A percentile compares a stretch with the other conserved stretches of the same genome.
phyloP scores from a whole-genome alignment of 345 rosid genomes.

The Salix purpurea region DNA sequence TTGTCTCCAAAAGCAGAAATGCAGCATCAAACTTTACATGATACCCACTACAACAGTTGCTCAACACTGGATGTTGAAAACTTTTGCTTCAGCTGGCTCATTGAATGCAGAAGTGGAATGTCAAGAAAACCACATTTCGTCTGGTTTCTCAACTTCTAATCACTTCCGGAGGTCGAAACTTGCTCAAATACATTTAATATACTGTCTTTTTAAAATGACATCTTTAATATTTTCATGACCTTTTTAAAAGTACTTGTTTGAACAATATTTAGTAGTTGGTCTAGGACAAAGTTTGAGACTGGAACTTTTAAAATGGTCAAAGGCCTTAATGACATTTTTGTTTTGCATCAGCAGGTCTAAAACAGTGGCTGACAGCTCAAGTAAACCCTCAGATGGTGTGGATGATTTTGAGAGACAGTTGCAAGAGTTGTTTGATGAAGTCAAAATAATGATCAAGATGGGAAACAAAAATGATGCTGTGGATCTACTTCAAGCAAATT shows the following conservation, averaged over 20 bases:
- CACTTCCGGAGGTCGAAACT: constrained; percentile 40
- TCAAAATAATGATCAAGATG: constrained; percentile 49
- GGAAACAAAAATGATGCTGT: constrained; percentile 61
- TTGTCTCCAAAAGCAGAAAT: constrained; percentile 27
- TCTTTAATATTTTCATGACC: background rate
- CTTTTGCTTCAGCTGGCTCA: constrained; percentile 32
- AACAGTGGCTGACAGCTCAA: constrained; percentile 22
- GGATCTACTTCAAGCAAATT: constrained; percentile 78
- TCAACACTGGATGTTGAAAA: constrained; percentile 23
- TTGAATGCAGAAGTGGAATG: constrained; percentile 22
- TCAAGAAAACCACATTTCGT: constrained; percentile 23
- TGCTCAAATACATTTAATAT: background rate
- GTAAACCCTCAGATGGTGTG: constrained; percentile 32
- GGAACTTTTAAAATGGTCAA: constrained; percentile 6
- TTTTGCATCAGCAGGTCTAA: constrained; percentile 39
- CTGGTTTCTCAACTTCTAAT: constrained; percentile 30
- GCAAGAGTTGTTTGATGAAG: constrained; percentile 66
- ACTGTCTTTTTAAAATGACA: background rate
- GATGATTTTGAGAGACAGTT: constrained; percentile 57
- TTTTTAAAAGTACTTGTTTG: background rate
- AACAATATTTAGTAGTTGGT: background rate
- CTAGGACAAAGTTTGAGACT: constrained; percentile 5
- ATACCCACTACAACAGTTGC: constrained; percentile 20
- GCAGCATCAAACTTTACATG: constrained; percentile 33
- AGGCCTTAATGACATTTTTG: constrained; percentile 7